phyloP scores from a whole-genome alignment of 306 rosid species.

The Spatholobus suberectus region DNA sequence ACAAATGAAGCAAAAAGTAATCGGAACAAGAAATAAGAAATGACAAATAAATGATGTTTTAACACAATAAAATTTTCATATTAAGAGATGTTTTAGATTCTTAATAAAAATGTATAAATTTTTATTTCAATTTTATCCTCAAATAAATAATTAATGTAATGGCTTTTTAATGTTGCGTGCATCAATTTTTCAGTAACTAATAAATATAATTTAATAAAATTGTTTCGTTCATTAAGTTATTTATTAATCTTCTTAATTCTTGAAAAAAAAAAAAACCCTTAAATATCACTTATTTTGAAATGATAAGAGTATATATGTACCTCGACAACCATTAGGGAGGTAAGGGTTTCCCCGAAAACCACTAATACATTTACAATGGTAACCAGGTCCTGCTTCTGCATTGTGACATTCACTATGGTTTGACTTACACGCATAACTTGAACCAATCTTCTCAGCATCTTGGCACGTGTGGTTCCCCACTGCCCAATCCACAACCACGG shows the following conservation, averaged over 20 bases:
- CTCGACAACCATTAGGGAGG: background rate
- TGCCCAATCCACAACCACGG: conserved; percentile 44
- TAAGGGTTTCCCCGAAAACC: conserved; percentile 33
- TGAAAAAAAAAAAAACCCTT: no score
- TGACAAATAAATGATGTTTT: background rate
- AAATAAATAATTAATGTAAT: background rate
- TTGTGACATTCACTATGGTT: conserved; percentile 7
- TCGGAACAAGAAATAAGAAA: background rate
- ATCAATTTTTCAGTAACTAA: background rate
- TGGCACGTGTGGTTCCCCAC: conserved; percentile 34
- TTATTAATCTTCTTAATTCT: background rate
- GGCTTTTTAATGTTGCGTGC: background rate
- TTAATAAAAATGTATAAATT: background rate
- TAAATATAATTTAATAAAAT: background rate
- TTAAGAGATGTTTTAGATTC: no score
- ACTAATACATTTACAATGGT: conserved; percentile 32
- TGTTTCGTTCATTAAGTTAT: background rate
- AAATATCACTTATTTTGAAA: background rate
- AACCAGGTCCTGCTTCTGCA: conserved; percentile 25
- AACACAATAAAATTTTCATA: background rate
- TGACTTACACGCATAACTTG: conserved; percentile 38
- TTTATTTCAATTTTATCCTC: background rate
- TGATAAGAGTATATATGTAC: background rate
- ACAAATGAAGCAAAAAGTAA: background rate
- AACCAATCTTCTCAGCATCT: background rate